Evolutionary conservation across 495 filamentous ascomycete genomes (phyloP).

Genomic region (Hypoxylon fragiforme): DNA sequence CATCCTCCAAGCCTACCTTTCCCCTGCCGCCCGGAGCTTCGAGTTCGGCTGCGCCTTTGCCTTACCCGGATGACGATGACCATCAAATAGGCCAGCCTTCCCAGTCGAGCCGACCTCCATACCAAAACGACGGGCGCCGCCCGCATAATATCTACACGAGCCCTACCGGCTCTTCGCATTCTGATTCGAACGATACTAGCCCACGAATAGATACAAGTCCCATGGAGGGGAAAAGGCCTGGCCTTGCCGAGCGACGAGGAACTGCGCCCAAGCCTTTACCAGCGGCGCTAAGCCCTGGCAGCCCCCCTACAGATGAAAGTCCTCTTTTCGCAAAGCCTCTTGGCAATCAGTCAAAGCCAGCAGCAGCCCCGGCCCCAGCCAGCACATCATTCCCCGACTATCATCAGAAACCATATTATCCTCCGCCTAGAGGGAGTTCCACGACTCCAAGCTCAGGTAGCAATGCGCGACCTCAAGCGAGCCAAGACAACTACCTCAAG

Average conservation of each 20-base stretch:
- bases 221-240: slow-evolving; percentile 53
- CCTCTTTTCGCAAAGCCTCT: slow-evolving; percentile 66
- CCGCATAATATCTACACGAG: slow-evolving; percentile 43
- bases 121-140: slow-evolving; percentile 51
- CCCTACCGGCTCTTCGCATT: slow-evolving; percentile 39
- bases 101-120: slow-evolving; percentile 48
- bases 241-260: slow-evolving; percentile 71
- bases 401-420: slow-evolving; percentile 54
- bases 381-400: slow-evolving; percentile 50
- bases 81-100: slow-evolving; percentile 43
- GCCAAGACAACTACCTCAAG: slow-evolving; percentile 30
- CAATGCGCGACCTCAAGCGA: slow-evolving; percentile 34
- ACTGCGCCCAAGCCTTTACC: slow-evolving; percentile 72
- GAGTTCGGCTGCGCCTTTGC: slow-evolving; percentile 66
- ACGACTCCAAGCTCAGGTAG: slow-evolving; percentile 55
- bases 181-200: slow-evolving; percentile 46
- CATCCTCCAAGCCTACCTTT: slow-evolving; percentile 52
- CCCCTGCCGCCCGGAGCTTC: slow-evolving; percentile 64
- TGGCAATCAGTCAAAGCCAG: slow-evolving; percentile 36
- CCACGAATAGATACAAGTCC: slow-evolving; percentile 51
- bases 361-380: slow-evolving; percentile 33
- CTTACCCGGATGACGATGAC: slow-evolving; percentile 76
- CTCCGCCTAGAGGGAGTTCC: slow-evolving; percentile 46
- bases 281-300: slow-evolving; percentile 66
- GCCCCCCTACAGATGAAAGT: slow-evolving; percentile 69